These are phyloP conservation scores for Immersiporthe knoxdaviesiana DNA, from an alignment of 2,329 filamentous ascomycete species.

Conservation along the genomic window DNA sequence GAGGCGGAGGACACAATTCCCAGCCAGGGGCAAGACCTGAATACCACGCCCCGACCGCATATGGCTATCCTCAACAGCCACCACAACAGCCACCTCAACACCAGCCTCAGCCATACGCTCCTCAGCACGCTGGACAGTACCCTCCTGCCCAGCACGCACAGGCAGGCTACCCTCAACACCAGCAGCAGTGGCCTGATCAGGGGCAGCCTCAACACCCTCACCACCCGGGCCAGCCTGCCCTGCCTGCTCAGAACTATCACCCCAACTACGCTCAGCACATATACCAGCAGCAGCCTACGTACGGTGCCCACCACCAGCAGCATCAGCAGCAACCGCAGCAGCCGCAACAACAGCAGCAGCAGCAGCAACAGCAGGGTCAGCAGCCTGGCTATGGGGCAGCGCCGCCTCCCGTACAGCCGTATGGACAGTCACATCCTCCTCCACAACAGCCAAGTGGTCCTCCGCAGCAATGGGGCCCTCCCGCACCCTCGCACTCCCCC, in stretches of 20 bases:
- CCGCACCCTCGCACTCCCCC: constrained; percentile 37
- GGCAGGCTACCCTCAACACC: constrained; percentile 43
- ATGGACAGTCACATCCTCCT: constrained; percentile 40
- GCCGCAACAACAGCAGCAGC: constrained; percentile 38
- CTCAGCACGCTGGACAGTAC: constrained; percentile 36
- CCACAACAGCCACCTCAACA: constrained; percentile 38
- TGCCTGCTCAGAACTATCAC: constrained; percentile 60
- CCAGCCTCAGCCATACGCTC: constrained; percentile 37
- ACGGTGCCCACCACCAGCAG: constrained; percentile 40
- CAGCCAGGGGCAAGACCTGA: constrained; percentile 43
- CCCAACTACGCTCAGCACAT: constrained; percentile 62
- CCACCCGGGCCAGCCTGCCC: constrained; percentile 48
- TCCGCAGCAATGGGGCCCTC: constrained; percentile 47
- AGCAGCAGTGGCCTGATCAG: constrained; percentile 48
- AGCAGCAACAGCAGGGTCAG: constrained; percentile 40
- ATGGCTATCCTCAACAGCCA: constrained; percentile 48
- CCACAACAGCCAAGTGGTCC: constrained; percentile 40
- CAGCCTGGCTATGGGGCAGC: constrained; percentile 35
- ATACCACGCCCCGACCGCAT: constrained; percentile 47
- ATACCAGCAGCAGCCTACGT: constrained; percentile 44
- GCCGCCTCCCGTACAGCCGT: constrained; percentile 36
- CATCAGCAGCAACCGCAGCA: too few relatives aligned
- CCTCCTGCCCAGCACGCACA: constrained; percentile 41
- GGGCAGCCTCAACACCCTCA: constrained; percentile 41
- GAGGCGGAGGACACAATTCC: constrained; percentile 45